phyloP scores from a whole-genome alignment of 2,329 filamentous ascomycete genomes.

The Drechslera avenae region DNA sequence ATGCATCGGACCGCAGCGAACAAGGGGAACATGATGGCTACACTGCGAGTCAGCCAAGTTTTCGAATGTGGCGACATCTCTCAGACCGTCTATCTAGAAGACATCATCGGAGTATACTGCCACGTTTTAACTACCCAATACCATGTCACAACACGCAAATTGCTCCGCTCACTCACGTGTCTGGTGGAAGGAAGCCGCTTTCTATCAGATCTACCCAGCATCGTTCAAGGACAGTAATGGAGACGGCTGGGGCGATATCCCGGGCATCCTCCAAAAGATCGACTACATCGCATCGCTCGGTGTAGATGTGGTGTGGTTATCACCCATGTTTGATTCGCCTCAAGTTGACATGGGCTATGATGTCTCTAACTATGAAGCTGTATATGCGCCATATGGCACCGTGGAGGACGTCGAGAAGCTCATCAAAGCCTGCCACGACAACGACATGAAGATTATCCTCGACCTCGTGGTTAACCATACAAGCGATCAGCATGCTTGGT shows the following conservation, averaged over 20 bases:
- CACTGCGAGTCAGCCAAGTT: too few relatives aligned
- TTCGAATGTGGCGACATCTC: too few relatives aligned
- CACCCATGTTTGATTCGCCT: slow-evolving; percentile 53
- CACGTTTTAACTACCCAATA: not conserved
- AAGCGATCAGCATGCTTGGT: slow-evolving; percentile 59
- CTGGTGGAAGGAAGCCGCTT: slow-evolving; percentile 55
- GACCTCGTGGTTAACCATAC: slow-evolving; percentile 52
- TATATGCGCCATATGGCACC: slow-evolving; percentile 49
- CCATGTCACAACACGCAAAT: slow-evolving; percentile 35
- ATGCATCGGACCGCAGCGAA: not conserved
- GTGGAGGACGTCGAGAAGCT: slow-evolving; percentile 49
- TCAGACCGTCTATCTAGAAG: not conserved
- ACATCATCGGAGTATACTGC: not conserved
- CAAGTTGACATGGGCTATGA: slow-evolving; percentile 53
- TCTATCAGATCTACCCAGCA: slow-evolving; percentile 67
- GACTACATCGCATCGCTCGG: slow-evolving; percentile 60
- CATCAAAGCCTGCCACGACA: slow-evolving; percentile 42
- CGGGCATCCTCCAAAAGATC: slow-evolving; percentile 63
- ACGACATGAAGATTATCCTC: slow-evolving; percentile 48
- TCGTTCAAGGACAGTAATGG: slow-evolving; percentile 65
- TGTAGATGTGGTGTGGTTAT: slow-evolving; percentile 47
- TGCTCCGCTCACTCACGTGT: slow-evolving; percentile 28
- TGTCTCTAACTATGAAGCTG: slow-evolving; percentile 47
- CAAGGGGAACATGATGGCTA: too few relatives aligned
- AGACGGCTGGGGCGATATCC: slow-evolving; percentile 62